A percentile compares a stretch with the other conserved stretches of the same genome.
Conservation (phyloP, 352 stramenopile species). For the Phytophthora multivora region DNA sequence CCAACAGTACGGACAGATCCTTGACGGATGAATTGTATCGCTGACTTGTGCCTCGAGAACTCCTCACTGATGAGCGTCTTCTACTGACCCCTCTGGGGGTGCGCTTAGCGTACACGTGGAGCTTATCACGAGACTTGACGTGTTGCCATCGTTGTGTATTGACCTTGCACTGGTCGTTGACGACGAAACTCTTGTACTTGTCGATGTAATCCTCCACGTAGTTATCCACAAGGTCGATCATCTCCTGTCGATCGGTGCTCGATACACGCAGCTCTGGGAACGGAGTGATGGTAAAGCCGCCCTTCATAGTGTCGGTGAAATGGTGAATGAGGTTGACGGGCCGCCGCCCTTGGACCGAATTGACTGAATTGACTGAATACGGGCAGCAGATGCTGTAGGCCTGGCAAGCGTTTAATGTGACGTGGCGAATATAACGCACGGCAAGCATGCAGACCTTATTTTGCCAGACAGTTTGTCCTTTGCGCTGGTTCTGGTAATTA, state of each 20-base stretch:
- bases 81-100: neutral
- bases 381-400: neutral
- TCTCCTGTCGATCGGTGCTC: neutral
- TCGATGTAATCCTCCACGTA: constrained; percentile 21
- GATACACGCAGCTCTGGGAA: constrained; percentile 5
- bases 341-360: too few relatives aligned
- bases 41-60: neutral
- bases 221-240: constrained; percentile 8
- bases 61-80: neutral
- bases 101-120: constrained; percentile 18
- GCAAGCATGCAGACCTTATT: too few relatives aligned
- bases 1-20: constrained; percentile 19
- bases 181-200: constrained; percentile 7
- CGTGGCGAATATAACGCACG: neutral
- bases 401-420: constrained; percentile 1
- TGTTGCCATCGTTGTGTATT: constrained; percentile 17
- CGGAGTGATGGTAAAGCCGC: constrained; percentile 1
- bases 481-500: neutral
- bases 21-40: neutral
- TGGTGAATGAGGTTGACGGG: neutral
- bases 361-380: constrained; percentile 1
- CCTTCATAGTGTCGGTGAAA: constrained; percentile 4
- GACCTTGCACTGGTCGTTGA: constrained; percentile 14
- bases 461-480: neutral
- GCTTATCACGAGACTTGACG: constrained; percentile 18